These are phyloP conservation scores for Brassica hybrid DNA, from an alignment of 441 rosid genomes.

Conservation along the genomic window DNA sequence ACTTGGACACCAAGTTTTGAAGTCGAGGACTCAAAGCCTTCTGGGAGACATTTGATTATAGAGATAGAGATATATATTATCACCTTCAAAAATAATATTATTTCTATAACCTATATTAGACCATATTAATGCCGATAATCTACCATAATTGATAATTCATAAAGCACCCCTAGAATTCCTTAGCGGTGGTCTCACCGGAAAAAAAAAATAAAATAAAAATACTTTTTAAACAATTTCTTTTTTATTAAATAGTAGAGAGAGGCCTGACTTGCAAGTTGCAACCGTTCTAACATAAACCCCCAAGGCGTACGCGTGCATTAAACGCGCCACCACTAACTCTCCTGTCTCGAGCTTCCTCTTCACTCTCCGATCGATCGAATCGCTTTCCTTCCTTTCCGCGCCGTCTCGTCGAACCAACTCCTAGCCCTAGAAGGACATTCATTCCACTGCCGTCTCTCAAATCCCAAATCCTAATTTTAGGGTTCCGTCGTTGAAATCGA, in stretches of 20 bases:
- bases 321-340: slow-evolving; percentile 29
- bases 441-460: slow-evolving; percentile 15
- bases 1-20: too few species aligned
- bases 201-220: too few species aligned
- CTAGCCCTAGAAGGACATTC: not conserved
- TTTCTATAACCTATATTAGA: too few species aligned
- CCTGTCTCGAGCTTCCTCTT: not conserved
- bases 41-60: too few species aligned
- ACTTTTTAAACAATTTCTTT: too few species aligned
- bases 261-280: not conserved
- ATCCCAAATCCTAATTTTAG: slow-evolving; percentile 49
- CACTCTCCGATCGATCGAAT: slow-evolving; percentile 16
- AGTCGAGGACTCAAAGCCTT: too few species aligned
- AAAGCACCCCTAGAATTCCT: too few species aligned
- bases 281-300: slow-evolving; percentile 1
- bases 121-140: too few species aligned
- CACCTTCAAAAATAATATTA: too few species aligned
- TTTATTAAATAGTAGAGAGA: not conserved
- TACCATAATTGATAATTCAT: too few species aligned
- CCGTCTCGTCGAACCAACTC: not conserved
- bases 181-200: too few species aligned
- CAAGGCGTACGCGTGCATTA: not conserved
- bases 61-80: too few species aligned
- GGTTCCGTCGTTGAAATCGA: slow-evolving; percentile 35
- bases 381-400: slow-evolving; percentile 5